These are phyloP conservation scores for Candida suzukii DNA, from an alignment of 805 yeast genomes.

Conservation along the genomic window DNA sequence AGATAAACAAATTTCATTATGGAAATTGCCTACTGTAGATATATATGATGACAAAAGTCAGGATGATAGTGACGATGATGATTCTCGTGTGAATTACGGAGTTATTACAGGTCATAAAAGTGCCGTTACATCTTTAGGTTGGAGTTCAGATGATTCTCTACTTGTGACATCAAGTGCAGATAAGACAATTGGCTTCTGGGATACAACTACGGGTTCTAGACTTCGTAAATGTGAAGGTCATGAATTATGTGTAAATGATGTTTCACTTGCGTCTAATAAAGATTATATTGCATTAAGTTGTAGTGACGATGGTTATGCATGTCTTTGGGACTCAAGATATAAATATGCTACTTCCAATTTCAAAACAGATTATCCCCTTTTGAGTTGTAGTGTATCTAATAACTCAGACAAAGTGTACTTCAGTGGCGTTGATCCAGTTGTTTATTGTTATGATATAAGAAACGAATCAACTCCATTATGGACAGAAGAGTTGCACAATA, in stretches of 20 bases:
- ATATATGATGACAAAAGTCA: neutral
- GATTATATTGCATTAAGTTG: slow-evolving; percentile 36
- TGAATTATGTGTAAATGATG: slow-evolving; percentile 46
- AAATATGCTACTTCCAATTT: slow-evolving; percentile 32
- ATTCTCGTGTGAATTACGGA: slow-evolving; percentile 35
- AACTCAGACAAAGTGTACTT: slow-evolving; percentile 40
- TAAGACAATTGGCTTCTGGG: slow-evolving; percentile 55
- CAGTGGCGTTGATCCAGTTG: slow-evolving; percentile 63
- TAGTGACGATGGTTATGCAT: slow-evolving; percentile 57
- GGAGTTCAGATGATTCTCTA: slow-evolving; percentile 39
- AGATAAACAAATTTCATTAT: slow-evolving; percentile 39
- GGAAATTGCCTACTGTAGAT: slow-evolving; percentile 17
- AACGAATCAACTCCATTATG: slow-evolving; percentile 34
- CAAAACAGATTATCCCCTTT: slow-evolving; percentile 49
- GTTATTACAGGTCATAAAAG: slow-evolving; percentile 50
- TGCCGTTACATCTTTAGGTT: slow-evolving; percentile 54
- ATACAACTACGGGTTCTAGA: slow-evolving; percentile 47
- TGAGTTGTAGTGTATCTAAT: slow-evolving; percentile 37
- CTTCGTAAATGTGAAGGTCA: slow-evolving; percentile 49
- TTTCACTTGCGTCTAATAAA: slow-evolving; percentile 27
- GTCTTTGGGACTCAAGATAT: slow-evolving; percentile 62
- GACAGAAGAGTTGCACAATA: slow-evolving; percentile 38
- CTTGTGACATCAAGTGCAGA: slow-evolving; percentile 57
- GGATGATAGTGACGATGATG: neutral
- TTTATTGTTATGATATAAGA: slow-evolving; percentile 55